Evolutionary conservation across 495 filamentous ascomycete species (phyloP).

Genomic region (Neurospora sp.): DNA sequence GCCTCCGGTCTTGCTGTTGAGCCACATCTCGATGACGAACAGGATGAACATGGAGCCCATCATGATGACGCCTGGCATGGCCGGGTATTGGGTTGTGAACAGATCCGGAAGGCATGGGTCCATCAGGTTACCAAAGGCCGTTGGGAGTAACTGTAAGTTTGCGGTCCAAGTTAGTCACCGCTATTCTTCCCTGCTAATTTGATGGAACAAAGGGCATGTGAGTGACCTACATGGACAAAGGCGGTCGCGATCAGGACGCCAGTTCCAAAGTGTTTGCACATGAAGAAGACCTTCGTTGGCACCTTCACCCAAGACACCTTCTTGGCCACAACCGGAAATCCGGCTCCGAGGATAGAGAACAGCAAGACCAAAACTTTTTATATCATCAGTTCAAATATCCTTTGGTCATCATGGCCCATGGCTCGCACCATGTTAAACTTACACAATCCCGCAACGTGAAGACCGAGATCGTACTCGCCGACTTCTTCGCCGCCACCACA

Average conservation of each 20-base stretch:
- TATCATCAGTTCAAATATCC: constrained; percentile 8
- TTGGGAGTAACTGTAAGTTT: constrained; percentile 38
- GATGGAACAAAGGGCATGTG: background rate
- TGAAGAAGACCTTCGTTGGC: constrained; percentile 42
- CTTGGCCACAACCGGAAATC: constrained; percentile 45
- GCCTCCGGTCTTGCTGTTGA: constrained; percentile 40
- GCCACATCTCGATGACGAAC: constrained; percentile 48
- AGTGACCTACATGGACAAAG: constrained; percentile 55
- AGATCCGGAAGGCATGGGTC: constrained; percentile 50
- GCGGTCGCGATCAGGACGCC: constrained; percentile 61
- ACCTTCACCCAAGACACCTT: constrained; percentile 46
- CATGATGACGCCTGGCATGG: constrained; percentile 50
- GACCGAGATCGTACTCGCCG: constrained; percentile 39
- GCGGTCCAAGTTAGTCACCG: background rate
- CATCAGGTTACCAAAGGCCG: constrained; percentile 44
- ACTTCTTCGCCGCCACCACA: constrained; percentile 33
- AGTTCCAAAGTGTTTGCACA: constrained; percentile 57
- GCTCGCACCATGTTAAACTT: constrained; percentile 23
- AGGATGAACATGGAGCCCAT: constrained; percentile 47
- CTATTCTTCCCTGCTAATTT: background rate
- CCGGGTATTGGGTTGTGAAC: constrained; percentile 45
- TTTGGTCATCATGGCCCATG: background rate
- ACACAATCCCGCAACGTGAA: constrained; percentile 41
- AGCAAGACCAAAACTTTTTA: constrained; percentile 28
- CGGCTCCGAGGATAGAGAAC: constrained; percentile 36